phyloP scores from a whole-genome alignment of 2,329 filamentous ascomycete species.

The Mycogone perniciosa region DNA sequence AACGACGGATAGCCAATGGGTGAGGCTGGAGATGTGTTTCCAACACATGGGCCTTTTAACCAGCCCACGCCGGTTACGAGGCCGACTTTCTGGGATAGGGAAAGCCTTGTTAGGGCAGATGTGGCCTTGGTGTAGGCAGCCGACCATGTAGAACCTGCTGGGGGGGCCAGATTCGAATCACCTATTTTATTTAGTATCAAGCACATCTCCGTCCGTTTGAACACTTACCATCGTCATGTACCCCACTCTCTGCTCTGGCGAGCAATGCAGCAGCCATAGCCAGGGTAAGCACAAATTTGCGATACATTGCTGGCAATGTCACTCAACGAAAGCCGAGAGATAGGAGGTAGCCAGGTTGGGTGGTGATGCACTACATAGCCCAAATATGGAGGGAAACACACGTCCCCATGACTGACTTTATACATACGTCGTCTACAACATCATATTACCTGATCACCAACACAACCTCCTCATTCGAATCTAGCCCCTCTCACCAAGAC shows the following conservation, averaged over 20 bases:
- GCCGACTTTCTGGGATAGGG: slow-evolving; percentile 8
- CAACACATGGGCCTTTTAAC: slow-evolving; percentile 63
- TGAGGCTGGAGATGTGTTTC: slow-evolving; percentile 51
- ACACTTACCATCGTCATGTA: neutral
- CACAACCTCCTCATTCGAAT: neutral
- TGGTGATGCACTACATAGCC: neutral
- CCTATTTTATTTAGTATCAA: neutral
- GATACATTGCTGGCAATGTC: neutral
- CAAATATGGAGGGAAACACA: neutral
- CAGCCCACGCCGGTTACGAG: slow-evolving; percentile 62
- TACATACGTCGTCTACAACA: neutral
- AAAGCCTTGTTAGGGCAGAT: slow-evolving; percentile 5
- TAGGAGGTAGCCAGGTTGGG: no score
- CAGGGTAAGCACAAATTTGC: slow-evolving; percentile 1
- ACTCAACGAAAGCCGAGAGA: neutral
- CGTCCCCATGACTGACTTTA: neutral
- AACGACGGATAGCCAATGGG: slow-evolving; percentile 62
- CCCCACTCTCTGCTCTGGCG: neutral
- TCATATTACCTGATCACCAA: neutral
- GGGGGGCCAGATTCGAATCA: neutral
- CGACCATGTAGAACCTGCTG: slow-evolving; percentile 6
- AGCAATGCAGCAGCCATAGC: slow-evolving; percentile 3
- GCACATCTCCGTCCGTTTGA: neutral
- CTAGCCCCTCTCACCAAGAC: neutral
- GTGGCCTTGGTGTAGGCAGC: slow-evolving; percentile 8